Percentiles rank a stretch among this genome's conserved stretches.
Conservation (phyloP, 352 stramenopile species). For the Globisporangium orthogonon region DNA sequence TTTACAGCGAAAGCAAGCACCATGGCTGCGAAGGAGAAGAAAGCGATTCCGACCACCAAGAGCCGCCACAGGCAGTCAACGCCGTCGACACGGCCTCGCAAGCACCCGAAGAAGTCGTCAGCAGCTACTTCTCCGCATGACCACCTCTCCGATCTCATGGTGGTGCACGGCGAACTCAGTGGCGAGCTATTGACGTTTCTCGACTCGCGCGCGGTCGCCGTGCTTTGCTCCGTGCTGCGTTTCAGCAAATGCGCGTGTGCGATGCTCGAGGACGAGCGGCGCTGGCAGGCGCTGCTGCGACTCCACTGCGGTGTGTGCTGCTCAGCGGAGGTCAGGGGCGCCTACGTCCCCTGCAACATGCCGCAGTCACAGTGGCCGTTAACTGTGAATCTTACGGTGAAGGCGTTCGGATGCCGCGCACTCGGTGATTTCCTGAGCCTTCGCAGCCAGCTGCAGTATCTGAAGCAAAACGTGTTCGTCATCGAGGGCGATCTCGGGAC, state of each 20-base stretch:
- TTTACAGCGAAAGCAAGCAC: background rate
- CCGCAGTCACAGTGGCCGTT: background rate
- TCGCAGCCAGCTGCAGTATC: slow-evolving; percentile 28
- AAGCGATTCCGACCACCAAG: background rate
- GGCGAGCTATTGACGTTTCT: slow-evolving; percentile 12
- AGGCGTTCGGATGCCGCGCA: slow-evolving; percentile 4
- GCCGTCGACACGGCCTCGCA: background rate
- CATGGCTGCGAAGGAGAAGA: background rate
- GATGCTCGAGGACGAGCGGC: slow-evolving; percentile 2
- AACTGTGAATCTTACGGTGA: slow-evolving; percentile 1
- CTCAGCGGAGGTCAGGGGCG: background rate
- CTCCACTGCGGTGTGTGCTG: slow-evolving; percentile 3
- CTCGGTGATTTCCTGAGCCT: slow-evolving; percentile 39
- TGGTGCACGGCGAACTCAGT: slow-evolving; percentile 6
- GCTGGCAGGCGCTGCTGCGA: slow-evolving; percentile 3
- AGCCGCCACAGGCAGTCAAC: no score
- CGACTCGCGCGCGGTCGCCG: slow-evolving; percentile 5
- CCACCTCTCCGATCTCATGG: background rate
- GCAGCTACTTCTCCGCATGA: background rate
- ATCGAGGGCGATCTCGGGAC: slow-evolving; percentile 34
- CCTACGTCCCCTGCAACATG: background rate
- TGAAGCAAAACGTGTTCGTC: slow-evolving; percentile 28
- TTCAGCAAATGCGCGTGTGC: background rate
- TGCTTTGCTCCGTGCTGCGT: background rate
- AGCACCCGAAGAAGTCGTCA: background rate